A percentile compares a stretch with the other conserved stretches of the same genome.
Conservation (phyloP, 345 rosid species). For the Erysimum cheiranthoides region DNA sequence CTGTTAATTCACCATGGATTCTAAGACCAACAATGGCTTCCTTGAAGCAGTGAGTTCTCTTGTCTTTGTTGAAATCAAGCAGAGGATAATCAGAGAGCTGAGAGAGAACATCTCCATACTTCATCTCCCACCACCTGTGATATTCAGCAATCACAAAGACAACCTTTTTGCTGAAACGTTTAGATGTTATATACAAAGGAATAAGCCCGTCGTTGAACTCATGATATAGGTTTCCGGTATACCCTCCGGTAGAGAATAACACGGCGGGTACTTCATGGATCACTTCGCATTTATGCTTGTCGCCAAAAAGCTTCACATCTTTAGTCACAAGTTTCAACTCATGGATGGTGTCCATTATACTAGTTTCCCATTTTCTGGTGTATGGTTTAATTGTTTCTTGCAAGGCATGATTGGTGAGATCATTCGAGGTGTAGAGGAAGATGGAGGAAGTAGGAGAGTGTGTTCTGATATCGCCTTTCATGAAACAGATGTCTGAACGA, state of each 20-base stretch:
- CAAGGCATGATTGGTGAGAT: slow-evolving; percentile 31
- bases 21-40: slow-evolving; percentile 75
- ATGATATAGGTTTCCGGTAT: slow-evolving; percentile 82
- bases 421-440: slow-evolving; percentile 52
- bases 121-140: slow-evolving; percentile 81
- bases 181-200: slow-evolving; percentile 80
- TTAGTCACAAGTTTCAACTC: slow-evolving; percentile 61
- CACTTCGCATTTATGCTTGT: slow-evolving; percentile 59
- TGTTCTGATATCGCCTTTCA: slow-evolving; percentile 85
- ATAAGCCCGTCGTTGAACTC: slow-evolving; percentile 88
- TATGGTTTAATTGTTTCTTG: slow-evolving; percentile 71
- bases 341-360: slow-evolving; percentile 68
- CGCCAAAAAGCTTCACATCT: slow-evolving; percentile 32
- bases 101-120: slow-evolving; percentile 67
- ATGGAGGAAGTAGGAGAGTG: slow-evolving; percentile 66
- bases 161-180: slow-evolving; percentile 69
- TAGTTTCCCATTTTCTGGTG: slow-evolving; percentile 85
- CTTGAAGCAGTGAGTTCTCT: slow-evolving; percentile 80
- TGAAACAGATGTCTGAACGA: slow-evolving; percentile 73
- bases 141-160: slow-evolving; percentile 82
- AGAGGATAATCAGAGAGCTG: slow-evolving; percentile 66
- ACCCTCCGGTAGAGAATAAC: slow-evolving; percentile 85
- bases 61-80: slow-evolving; percentile 64
- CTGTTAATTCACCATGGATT: slow-evolving; percentile 77
- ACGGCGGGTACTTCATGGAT: slow-evolving; percentile 68